A percentile compares a stretch with the other conserved stretches of the same genome.
Conservation (phyloP, 106 monocot genomes). For the Dendrobium huoshanense region DNA sequence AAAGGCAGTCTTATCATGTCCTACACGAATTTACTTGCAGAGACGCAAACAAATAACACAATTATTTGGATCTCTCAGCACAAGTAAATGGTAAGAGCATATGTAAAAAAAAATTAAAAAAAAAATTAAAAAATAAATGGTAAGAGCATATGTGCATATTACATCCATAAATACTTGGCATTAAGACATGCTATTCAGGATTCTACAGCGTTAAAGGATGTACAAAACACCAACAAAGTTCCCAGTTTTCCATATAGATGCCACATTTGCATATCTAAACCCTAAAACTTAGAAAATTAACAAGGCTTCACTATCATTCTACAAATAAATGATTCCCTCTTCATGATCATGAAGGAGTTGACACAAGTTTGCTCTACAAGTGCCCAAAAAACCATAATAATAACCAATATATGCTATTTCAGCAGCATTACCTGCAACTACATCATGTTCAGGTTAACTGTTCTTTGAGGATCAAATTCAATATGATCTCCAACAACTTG, state of each 20-base stretch:
- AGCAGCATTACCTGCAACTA: background rate
- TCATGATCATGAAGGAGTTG: background rate
- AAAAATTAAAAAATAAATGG: too few species aligned
- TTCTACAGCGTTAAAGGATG: too few species aligned
- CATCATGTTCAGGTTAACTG: constrained; percentile 6
- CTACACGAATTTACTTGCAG: too few species aligned
- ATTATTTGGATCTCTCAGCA: too few species aligned
- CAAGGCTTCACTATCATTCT: background rate
- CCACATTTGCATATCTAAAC: background rate
- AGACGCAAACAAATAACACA: too few species aligned
- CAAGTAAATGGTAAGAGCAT: too few species aligned
- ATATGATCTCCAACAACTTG: constrained; percentile 33
- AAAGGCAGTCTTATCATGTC: too few species aligned
- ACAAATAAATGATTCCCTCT: background rate
- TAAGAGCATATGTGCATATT: too few species aligned
- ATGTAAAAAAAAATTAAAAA: too few species aligned
- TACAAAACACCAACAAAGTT: too few species aligned
- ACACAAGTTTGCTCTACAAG: background rate
- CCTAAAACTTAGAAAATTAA: background rate
- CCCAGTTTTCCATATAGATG: background rate
- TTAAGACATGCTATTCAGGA: background rate
- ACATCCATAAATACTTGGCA: background rate
- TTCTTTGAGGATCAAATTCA: constrained; percentile 40
- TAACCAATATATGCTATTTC: background rate
- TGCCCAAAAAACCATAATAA: background rate